Evolutionary conservation across 805 yeast species (phyloP).

Genomic region (Teunomyces pallodes): DNA sequence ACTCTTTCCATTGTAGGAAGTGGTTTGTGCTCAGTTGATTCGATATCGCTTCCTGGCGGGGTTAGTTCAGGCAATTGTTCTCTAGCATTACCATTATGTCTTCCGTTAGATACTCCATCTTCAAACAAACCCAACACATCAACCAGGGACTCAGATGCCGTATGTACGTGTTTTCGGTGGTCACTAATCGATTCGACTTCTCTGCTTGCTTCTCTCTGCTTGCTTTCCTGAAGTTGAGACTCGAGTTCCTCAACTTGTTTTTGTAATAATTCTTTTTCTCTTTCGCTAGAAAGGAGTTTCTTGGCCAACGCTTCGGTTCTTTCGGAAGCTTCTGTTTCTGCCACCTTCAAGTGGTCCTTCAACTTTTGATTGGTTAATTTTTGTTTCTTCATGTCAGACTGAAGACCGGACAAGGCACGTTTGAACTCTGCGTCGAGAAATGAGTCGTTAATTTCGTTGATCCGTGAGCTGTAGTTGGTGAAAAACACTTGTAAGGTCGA

Average conservation of each 20-base stretch:
- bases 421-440: constrained; percentile 21
- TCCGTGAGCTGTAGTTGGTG: constrained; percentile 40
- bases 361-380: constrained; percentile 11
- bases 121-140: not conserved
- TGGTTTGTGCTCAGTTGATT: not conserved
- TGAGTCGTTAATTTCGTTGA: constrained; percentile 23
- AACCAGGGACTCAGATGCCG: not conserved
- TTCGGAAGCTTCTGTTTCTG: constrained; percentile 7
- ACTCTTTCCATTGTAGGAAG: too few relatives aligned
- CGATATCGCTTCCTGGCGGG: not conserved
- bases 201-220: not conserved
- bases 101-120: not conserved
- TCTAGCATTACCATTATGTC: not conserved
- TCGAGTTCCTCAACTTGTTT: constrained; percentile 8
- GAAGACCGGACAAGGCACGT: constrained; percentile 9
- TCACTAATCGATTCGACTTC: not conserved
- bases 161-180: not conserved
- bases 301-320: constrained; percentile 3
- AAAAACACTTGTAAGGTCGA: constrained; percentile 55
- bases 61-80: not conserved
- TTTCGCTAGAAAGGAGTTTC: constrained; percentile 7
- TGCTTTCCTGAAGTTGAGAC: not conserved
- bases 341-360: constrained; percentile 13
- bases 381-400: constrained; percentile 16
- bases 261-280: constrained; percentile 10